Evolutionary conservation across 1,284 basidiomycete genomes (phyloP), one percentile per base, ranked within the genome.

Genomic region (Porodaedalea pini): DNA sequence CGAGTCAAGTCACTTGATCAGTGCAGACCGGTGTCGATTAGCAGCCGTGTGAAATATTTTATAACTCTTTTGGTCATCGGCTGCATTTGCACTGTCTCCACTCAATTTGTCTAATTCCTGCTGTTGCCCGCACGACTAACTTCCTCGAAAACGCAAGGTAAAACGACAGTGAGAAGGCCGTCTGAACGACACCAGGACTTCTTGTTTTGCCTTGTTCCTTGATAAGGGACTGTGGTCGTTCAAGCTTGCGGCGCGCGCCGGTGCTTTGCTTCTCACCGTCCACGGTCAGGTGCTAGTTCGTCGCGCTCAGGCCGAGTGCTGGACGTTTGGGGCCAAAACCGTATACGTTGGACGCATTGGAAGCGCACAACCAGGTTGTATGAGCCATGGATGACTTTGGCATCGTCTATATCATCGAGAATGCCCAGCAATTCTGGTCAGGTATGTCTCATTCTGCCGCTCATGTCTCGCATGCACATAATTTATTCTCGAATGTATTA

Each of bases 351-450:
- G 8, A 19, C 31, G 27, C 23, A 17, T 17, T 44, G 31, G 34
- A 58, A 32, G 17, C 39, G 23, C 17, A 19, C 10, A 21, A 19
- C 10, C 45, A n/a, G 17, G 8, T 19, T 31, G 25, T 43, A 27
- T 19, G 10, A 49, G n/a, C 45, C 44, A 61, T 61, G 58, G 62
- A 64, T 56, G 51, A 52, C 45, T 71, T 90, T 43, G 88, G 86
- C 32, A 88, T 92, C 58, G 81, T 85, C n/a, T 92, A 91, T 70
- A 77, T 87, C 61, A 83, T 92, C 63, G 85, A 89, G 64, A 88
- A 82, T 61, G 81, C 86, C 49, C 88, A 87, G 65, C 88, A 92
- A 68, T 92, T 92, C 68, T 92, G 90, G 90, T 83, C 87, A 64
- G 90, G 90, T 92, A 65, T 63, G 85, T 74, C 56, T 43, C 27